A percentile compares a stretch with the other conserved stretches of the same genome.
Conservation (phyloP, 768 basidiomycete genomes). For the Neoboletus magnificus region DNA sequence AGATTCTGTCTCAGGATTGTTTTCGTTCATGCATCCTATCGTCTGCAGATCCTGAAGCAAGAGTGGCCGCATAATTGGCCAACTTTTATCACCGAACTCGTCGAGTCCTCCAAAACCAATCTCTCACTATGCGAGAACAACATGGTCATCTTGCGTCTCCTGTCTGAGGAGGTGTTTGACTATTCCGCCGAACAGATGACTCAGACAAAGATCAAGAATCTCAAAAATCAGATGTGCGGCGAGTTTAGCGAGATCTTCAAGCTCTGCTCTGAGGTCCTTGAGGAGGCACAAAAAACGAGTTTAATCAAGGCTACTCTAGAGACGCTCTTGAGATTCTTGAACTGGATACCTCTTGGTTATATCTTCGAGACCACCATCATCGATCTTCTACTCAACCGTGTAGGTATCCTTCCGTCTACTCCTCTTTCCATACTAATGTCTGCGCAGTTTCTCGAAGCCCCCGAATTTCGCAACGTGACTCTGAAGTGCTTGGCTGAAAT, state of each 20-base stretch:
- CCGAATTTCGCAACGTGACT: constrained; percentile 96
- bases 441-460: constrained; percentile 86
- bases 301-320: constrained; percentile 93
- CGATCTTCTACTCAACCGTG: constrained; percentile 86
- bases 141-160: constrained; percentile 94
- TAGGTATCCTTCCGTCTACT: constrained; percentile 41
- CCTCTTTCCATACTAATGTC: constrained; percentile 9
- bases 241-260: constrained; percentile 98
- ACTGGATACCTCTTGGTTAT: constrained; percentile 99
- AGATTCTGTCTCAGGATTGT: constrained; percentile 17
- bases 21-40: constrained; percentile 4
- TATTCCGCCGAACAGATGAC: constrained; percentile 99
- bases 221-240: constrained; percentile 98
- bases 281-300: constrained; percentile 94
- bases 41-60: constrained; percentile 87
- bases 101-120: constrained; percentile 95
- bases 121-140: constrained; percentile 98
- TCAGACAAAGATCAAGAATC: constrained; percentile 92
- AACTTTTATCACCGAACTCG: constrained; percentile 93
- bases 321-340: constrained; percentile 91
- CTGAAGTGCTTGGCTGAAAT: constrained; percentile 97
- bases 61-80: constrained; percentile 99
- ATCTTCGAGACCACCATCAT: constrained; percentile 99
- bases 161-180: constrained; percentile 99
- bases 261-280: constrained; percentile 92